Conservation (phyloP, 371 early-diverging fungal species). For the Mucor sp. region DNA sequence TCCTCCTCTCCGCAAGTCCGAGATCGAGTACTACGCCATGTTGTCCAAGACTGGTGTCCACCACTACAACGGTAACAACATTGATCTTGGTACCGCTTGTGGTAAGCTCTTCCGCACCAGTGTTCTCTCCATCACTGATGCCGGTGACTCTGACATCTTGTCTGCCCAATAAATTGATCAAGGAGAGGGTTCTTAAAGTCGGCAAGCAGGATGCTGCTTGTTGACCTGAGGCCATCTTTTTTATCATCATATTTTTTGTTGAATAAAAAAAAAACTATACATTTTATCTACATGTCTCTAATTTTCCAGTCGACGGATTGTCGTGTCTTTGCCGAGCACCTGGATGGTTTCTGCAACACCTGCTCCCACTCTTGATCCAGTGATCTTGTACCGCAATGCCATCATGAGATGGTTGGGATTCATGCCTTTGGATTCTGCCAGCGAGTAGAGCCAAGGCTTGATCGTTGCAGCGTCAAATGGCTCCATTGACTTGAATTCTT, state of each 20-base stretch:
- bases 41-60: constrained; percentile 99
- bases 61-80: constrained; percentile 98
- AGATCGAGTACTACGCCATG: constrained; percentile 99
- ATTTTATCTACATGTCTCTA: not conserved
- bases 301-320: constrained; percentile 12
- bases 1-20: constrained; percentile 98
- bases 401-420: constrained; percentile 65
- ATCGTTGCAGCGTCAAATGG: constrained; percentile 32
- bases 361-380: constrained; percentile 68
- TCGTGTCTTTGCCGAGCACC: constrained; percentile 46
- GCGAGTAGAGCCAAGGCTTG: constrained; percentile 32
- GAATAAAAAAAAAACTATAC: not conserved
- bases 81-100: constrained; percentile 98
- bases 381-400: constrained; percentile 61
- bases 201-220: not conserved
- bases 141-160: constrained; percentile 89
- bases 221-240: not conserved
- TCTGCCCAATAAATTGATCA: constrained; percentile 36
- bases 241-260: not conserved
- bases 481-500: constrained; percentile 19
- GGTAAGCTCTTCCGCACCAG: constrained; percentile 96
- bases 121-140: constrained; percentile 95
- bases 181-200: not conserved
- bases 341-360: constrained; percentile 62
- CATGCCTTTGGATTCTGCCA: constrained; percentile 32